Conservation (phyloP, 805 yeast genomes). For the Candida loeiensis region DNA sequence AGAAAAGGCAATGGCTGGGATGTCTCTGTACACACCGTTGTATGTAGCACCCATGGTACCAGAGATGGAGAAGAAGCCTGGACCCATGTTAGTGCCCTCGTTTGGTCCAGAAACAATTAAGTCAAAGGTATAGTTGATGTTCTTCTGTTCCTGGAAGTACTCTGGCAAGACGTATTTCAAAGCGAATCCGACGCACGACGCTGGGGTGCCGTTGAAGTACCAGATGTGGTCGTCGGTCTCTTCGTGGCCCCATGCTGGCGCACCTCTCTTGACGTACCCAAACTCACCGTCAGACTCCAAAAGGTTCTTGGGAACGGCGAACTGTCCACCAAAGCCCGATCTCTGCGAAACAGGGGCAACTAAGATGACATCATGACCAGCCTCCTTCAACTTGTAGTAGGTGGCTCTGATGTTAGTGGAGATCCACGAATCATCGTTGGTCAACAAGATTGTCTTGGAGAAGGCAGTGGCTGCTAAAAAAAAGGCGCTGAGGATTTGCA, state of each 20-base stretch:
- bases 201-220: slow-evolving; percentile 58
- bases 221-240: slow-evolving; percentile 28
- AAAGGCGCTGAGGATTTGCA: slow-evolving; percentile 8
- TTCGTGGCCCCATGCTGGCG: slow-evolving; percentile 57
- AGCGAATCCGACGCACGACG: slow-evolving; percentile 48
- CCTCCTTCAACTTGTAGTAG: slow-evolving; percentile 28
- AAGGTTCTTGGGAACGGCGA: slow-evolving; percentile 36
- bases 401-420: slow-evolving; percentile 23
- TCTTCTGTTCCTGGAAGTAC: slow-evolving; percentile 23
- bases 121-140: slow-evolving; percentile 41
- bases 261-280: slow-evolving; percentile 44
- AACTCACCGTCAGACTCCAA: slow-evolving; percentile 47
- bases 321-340: slow-evolving; percentile 56
- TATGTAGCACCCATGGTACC: slow-evolving; percentile 54
- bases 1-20: slow-evolving; percentile 49
- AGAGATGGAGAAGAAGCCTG: slow-evolving; percentile 38
- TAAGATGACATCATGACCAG: slow-evolving; percentile 48
- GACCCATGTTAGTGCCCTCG: slow-evolving; percentile 48
- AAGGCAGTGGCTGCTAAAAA: slow-evolving; percentile 13
- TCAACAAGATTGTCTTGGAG: slow-evolving; percentile 19
- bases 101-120: slow-evolving; percentile 52
- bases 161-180: slow-evolving; percentile 46
- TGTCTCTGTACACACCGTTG: slow-evolving; percentile 45
- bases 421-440: slow-evolving; percentile 21
- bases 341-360: slow-evolving; percentile 52